Conservation (phyloP, 2,329 filamentous ascomycete species). For the Penicillium verrucosum region DNA sequence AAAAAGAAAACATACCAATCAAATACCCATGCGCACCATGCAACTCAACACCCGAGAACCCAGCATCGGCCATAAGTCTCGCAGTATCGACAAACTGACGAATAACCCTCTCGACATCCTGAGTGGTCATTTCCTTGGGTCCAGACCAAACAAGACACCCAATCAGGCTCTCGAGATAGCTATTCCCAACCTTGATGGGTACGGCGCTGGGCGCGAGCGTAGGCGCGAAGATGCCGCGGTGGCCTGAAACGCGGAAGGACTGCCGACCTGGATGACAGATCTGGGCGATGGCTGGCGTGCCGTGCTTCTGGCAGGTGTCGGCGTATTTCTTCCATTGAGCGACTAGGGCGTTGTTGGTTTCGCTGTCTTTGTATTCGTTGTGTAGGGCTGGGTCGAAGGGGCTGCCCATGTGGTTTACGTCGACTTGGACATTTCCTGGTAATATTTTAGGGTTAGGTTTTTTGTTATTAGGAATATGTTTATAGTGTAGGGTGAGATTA, state of each 20-base stretch:
- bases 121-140: slow-evolving; percentile 55
- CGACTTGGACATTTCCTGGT: slow-evolving; percentile 45
- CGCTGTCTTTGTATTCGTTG: slow-evolving; percentile 23
- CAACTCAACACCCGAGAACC: slow-evolving; percentile 54
- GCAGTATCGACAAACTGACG: slow-evolving; percentile 54
- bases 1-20: slow-evolving; percentile 39
- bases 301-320: slow-evolving; percentile 34
- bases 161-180: slow-evolving; percentile 35
- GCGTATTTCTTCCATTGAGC: slow-evolving; percentile 30
- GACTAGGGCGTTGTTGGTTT: slow-evolving; percentile 17
- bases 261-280: slow-evolving; percentile 47
- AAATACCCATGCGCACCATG: slow-evolving; percentile 54
- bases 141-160: slow-evolving; percentile 42
- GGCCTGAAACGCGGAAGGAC: slow-evolving; percentile 41
- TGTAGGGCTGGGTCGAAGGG: slow-evolving; percentile 31
- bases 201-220: slow-evolving; percentile 41
- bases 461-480: not conserved
- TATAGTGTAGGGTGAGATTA: not conserved
- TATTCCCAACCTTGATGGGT: slow-evolving; percentile 40
- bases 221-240: slow-evolving; percentile 30
- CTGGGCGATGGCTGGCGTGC: slow-evolving; percentile 45
- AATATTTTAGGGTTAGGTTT: not conserved
- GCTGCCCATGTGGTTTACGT: slow-evolving; percentile 41
- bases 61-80: slow-evolving; percentile 47
- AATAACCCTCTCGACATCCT: slow-evolving; percentile 55